Percentiles rank a stretch among this genome's conserved stretches.
These are phyloP conservation scores for Lepraria neglecta DNA, from an alignment of 495 filamentous ascomycete species.

Conservation along the genomic window DNA sequence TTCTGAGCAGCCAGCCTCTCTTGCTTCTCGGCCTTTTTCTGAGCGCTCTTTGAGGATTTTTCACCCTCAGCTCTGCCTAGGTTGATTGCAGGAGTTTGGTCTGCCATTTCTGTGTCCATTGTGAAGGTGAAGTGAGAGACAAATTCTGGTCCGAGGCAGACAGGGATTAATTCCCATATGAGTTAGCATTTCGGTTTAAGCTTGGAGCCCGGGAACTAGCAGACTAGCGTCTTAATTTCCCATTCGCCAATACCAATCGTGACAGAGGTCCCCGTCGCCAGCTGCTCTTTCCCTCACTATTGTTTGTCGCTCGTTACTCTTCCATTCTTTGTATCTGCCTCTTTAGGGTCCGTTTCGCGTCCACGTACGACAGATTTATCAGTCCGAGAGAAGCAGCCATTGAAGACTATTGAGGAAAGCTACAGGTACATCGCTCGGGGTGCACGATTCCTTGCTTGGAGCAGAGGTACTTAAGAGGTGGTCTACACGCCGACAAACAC, in stretches of 20 bases:
- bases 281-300: constrained; percentile 7
- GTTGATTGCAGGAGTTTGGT: constrained; percentile 24
- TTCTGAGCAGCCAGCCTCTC: constrained; percentile 61
- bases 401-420: background rate
- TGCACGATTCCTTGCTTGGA: constrained; percentile 3
- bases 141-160: background rate
- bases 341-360: constrained; percentile 8
- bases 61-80: constrained; percentile 14
- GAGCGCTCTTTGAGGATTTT: constrained; percentile 61
- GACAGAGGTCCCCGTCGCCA: background rate
- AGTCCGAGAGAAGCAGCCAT: background rate
- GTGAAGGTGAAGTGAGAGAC: background rate
- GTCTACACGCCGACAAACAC: constrained; percentile 4
- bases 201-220: constrained; percentile 11
- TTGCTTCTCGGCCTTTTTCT: constrained; percentile 64
- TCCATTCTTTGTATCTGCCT: constrained; percentile 11
- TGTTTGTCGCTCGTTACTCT: constrained; percentile 16
- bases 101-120: constrained; percentile 18
- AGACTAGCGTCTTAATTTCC: constrained; percentile 3
- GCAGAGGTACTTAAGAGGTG: background rate
- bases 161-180: constrained; percentile 6
- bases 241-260: constrained; percentile 5
- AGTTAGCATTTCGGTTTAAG: constrained; percentile 7
- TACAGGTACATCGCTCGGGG: background rate
- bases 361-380: constrained; percentile 8